Base-by-base conservation (phyloP, 805 yeast species). In the Ogataea pignaliae region DNA sequence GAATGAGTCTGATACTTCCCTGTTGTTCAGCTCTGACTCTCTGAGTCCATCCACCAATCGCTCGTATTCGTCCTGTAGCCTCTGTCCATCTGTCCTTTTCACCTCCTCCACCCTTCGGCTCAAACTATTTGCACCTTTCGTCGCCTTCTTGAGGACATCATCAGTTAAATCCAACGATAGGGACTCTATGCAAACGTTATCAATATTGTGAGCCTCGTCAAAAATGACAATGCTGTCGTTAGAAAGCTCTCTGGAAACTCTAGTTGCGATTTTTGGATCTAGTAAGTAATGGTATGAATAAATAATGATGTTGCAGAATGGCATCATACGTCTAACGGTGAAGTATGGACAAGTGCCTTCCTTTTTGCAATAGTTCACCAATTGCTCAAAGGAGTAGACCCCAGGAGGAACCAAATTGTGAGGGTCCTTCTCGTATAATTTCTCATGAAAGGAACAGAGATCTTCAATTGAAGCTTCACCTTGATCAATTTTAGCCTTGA, bases 201-300 rank as follows among this genome's bases (percentile, higher is more conserved):
- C 99, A 44, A 93, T 93, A 67, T 93, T 93, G 65, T 93, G 99
- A 39, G 99, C 99, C 69, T 93, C 99, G 68, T 93, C 99, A 61
- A 93, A 93, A 34, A 93, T 95, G 49, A 93, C 85, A 47, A 93
- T 93, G 43, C 95, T 78, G 59, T 93, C 98, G 53, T 89, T 88
- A 15, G 96, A 86, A 40, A 93, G 75, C 59, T 93, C 98, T 50
- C 76, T 79, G 5, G 97, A 89, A 16, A 93, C 99, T 48, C 99
- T 73, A 52, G 89, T 97, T 2, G 98, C 93, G 63, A 93, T 93
- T 61, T 93, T 93, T 16, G 99, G 99, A 62, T 93, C 99, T 53
- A 93, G 72, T 45, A 93, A 70, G 72, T 93, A 93, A 68, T 93
- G 99, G 66, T 93, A 93, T 3, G 98, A 91, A 67, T 93, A 93